Conservation (phyloP, 2,329 filamentous ascomycete genomes). For the Hypoxylon sp. region DNA sequence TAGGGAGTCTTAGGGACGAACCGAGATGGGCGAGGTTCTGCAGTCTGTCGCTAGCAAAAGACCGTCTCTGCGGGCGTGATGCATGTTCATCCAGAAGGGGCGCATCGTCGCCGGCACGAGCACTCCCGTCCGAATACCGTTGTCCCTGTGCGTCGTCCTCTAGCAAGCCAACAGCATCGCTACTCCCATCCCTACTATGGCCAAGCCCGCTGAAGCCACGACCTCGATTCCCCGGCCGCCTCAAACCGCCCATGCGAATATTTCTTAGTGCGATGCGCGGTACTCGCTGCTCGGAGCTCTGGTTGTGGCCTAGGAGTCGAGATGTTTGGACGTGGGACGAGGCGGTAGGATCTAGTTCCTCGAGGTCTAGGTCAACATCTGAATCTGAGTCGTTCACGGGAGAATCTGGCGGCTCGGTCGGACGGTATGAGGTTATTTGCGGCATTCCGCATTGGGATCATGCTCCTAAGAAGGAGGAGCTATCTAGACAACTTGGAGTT, state of each 20-base stretch:
- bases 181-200: slow-evolving; percentile 67
- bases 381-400: slow-evolving; percentile 79
- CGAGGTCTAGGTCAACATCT: slow-evolving; percentile 80
- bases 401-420: slow-evolving; percentile 73
- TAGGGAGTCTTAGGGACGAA: slow-evolving; percentile 73
- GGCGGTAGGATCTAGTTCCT: slow-evolving; percentile 78
- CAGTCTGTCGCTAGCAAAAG: slow-evolving; percentile 57
- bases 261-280: slow-evolving; percentile 77
- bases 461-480: slow-evolving; percentile 45
- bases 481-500: slow-evolving; percentile 4
- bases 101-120: slow-evolving; percentile 75
- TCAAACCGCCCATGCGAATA: slow-evolving; percentile 74
- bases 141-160: slow-evolving; percentile 69
- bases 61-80: slow-evolving; percentile 52
- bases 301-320: slow-evolving; percentile 63
- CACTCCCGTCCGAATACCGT: slow-evolving; percentile 71
- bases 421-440: slow-evolving; percentile 64
- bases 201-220: slow-evolving; percentile 72
- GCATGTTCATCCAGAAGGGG: slow-evolving; percentile 72
- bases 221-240: slow-evolving; percentile 66
- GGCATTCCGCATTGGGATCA: slow-evolving; percentile 66
- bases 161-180: slow-evolving; percentile 76
- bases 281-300: slow-evolving; percentile 61
- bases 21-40: slow-evolving; percentile 61
- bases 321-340: slow-evolving; percentile 54